Percentiles rank a stretch among this genome's conserved stretches.
These are phyloP conservation scores for Chlamydomonas sphaeroides DNA, from an alignment of 139 green algal species.

Conservation along the genomic window DNA sequence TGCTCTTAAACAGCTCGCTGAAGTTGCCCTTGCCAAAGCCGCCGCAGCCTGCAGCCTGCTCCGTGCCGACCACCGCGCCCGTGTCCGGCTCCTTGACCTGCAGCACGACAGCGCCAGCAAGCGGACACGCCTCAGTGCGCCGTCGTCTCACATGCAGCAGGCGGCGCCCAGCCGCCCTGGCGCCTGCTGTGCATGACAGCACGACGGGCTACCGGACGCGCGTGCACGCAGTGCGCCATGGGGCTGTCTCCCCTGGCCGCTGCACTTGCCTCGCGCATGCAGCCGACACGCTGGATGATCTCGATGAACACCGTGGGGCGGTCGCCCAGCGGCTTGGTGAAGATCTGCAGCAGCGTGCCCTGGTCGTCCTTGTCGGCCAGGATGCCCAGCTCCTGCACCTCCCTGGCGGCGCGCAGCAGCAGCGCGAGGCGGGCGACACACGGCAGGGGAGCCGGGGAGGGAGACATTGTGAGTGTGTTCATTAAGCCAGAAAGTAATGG, in stretches of 20 bases:
- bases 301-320: constrained; percentile 97
- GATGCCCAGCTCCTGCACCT: constrained; percentile 92
- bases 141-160: no score
- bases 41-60: constrained; percentile 94
- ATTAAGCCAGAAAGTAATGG: no score
- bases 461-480: no score
- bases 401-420: no score
- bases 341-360: constrained; percentile 94
- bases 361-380: constrained; percentile 97
- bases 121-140: no score
- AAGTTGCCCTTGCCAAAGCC: constrained; percentile 99
- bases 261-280: constrained; percentile 55
- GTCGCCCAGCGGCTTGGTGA: constrained; percentile 85
- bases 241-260: background rate
- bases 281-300: constrained; percentile 97
- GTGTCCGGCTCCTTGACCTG: constrained; percentile 15
- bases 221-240: no score
- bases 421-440: no score
- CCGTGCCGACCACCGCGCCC: constrained; percentile 25
- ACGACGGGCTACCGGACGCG: no score
- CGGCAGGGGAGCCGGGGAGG: no score
- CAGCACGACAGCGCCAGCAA: no score
- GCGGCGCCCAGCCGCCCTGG: no score
- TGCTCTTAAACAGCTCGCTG: constrained; percentile 89
- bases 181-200: no score